Base-by-base conservation (phyloP, 2,329 filamentous ascomycete genomes). In the Cladorrhinum sp. region DNA sequence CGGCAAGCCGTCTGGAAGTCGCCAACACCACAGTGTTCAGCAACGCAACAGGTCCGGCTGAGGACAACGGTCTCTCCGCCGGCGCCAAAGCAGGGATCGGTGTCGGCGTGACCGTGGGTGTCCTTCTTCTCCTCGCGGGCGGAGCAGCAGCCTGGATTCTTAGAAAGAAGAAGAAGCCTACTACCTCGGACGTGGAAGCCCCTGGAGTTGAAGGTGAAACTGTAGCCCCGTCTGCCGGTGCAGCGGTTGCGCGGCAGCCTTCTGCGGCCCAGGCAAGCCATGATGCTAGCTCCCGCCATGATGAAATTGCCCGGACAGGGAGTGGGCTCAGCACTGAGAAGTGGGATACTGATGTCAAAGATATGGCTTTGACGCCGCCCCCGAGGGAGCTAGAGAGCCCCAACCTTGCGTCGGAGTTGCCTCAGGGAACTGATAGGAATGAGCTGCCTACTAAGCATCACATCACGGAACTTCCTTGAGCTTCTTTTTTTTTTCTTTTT, bases 41-140 rank as follows among this genome's bases (percentile, higher is more conserved):
- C 16, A n/a, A 42, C 3, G 12, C 16, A 20, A 21, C 42, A 18
- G 42, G n/a, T 20, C n/a, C 42, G 8, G n/a, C 6, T 16, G 42
- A 21, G n/a, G 8, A 46, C 42, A 46, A 46, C 42, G 59, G 67
- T 1, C 67, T 75, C 4, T 71, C 69, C 57, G 62, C 68, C 0
- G 72, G 72, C 18, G 73, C 70, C 59, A 74, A 72, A 62, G 68
- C 68, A 1, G 71, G 73, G 9, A 65, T 74, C 58, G 68, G 71
- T 18, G 69, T 73, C 8, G 73, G 73, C 24, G 71, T 71, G 5
- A 63, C 67, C 2, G 28, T 75, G 20, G 73, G 67, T 52, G 71
- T 66, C 2, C 60, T 74, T 28, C 59, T 60, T 7, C 14, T 60
- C 8, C 10, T 30, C 3, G 52, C 26, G 16, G 59, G 46, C 1